Evolutionary conservation across 306 rosid genomes (phyloP), one percentile per base, ranked within the genome.

Genomic region (Betula pendula): DNA sequence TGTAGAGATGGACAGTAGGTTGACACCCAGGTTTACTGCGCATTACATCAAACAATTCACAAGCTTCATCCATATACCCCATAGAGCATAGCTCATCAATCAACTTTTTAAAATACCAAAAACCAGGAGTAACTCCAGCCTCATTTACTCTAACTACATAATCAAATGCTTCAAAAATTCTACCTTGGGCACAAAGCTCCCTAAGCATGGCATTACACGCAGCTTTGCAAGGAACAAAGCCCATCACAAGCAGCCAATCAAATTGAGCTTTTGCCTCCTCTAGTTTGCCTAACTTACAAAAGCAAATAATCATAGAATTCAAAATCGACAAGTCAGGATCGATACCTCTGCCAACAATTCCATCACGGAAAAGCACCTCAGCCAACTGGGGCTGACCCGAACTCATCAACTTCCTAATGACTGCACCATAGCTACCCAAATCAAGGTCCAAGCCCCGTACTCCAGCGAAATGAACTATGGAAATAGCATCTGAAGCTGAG

Each of bases 241-340:
- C 79, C 12, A 72, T 56, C 22, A 67, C 63, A 29, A 86, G 59
- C n/a, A 86, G 73, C 66, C 70, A 62, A 78, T 80, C 80, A 47
- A 83, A 80, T 75, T 75, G 72, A 66, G 22, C 47, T 40, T 66
- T 58, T 56, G 87, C 89, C 81, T 75, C 83, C 53, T 83, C 84
- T 71, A 83, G 16, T 58, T 83, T 86, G 35, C 83, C 89, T 43
- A 86, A 80, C 72, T 74, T 78, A 56, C 79, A 81, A 14, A 55
- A 86, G 75, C 87, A 80, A 59, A 75, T 58, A 14, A 86, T 75
- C 87, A 86, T 81, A 49, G 83, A 78, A 81, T 81, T 82, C 70
- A 80, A 68, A 72, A 80, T 62, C 1, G 73, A 66, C 19, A 72
- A 47, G 53, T 77, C 81, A 25, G 77, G 81, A 55, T 75, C 16